Evolutionary conservation across 345 rosid species (phyloP), one percentile per base, ranked within the genome.

Genomic region (Nasturtium officinale): DNA sequence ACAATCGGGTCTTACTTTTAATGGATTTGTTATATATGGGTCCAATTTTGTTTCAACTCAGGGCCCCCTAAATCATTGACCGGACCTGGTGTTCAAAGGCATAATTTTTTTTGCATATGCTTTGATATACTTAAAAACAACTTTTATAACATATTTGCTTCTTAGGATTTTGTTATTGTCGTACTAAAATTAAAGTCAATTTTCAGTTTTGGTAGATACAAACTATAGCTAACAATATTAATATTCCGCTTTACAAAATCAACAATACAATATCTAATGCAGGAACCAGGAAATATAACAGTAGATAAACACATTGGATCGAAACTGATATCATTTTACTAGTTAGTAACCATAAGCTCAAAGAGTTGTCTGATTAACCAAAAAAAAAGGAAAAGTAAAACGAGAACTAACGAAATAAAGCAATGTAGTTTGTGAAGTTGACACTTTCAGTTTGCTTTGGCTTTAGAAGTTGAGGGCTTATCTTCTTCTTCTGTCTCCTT

Each of bases 401-500:
- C 1, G 70, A 5, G 10, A 63, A 65, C 65, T 9, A 68, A 4
- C 16, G 13, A 54, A 54, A 30, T 28, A 35, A 33, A 28, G 32
- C 21, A 54, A 30, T 5, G 3, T n/a, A 43, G 38, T 7, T 45
- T 56, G 25, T 65, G 48, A 67, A 75, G 3, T 59, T 67, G 4
- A 59, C 15, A 60, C 33, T 11, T 53, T 67, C 56, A 76, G 33
- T 54, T 61, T 61, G 64, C 58, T 61, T 28, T 61, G 15, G 42
- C 56, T 53, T 23, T 61, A 30, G 80, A 70, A 62, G 57, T 47
- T 23, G 75, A 69, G 26, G 71, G 59, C 25, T 61, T 45, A 4
- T 54, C 70, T 8, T 43, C 57, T 43, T 61, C 62, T 33, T 23
- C 33, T 11, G 66, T 46, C 65, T 37, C 59, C 35, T 61, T 35